Conservation (phyloP, 75 land plant species). For the Picea glauca region DNA sequence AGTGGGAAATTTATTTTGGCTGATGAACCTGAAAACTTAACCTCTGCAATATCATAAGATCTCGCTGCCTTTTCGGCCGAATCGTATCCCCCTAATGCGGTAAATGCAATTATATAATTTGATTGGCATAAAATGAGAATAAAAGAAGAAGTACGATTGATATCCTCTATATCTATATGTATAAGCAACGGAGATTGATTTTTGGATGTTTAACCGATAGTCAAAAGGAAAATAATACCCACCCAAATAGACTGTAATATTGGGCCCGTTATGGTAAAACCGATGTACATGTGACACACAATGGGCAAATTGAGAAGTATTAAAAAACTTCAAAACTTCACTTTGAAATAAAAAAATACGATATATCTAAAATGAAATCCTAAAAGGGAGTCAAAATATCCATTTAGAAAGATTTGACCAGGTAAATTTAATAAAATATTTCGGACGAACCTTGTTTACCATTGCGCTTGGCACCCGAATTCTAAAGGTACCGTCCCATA, state of each 20-base stretch:
- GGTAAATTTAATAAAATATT: background rate
- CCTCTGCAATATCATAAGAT: conserved; percentile 22
- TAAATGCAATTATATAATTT: background rate
- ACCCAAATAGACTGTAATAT: conserved; percentile 20
- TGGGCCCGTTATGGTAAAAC: background rate
- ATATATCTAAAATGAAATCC: background rate
- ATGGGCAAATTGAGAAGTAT: background rate
- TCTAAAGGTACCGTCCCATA: conserved; percentile 59
- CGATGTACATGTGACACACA: background rate
- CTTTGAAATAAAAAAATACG: background rate
- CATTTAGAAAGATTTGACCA: background rate
- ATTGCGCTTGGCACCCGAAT: conserved; percentile 52
- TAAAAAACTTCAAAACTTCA: background rate
- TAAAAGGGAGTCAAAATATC: background rate
- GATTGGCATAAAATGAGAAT: background rate
- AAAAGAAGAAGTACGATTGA: background rate
- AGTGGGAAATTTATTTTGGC: background rate
- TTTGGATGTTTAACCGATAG: too few species aligned
- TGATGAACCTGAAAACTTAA: conserved; percentile 4
- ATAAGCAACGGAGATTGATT: background rate
- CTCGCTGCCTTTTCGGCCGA: conserved; percentile 15
- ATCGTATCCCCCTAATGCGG: conserved; percentile 17
- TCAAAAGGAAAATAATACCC: background rate
- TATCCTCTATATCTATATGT: background rate
- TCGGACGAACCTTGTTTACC: conserved; percentile 52